Percentiles rank a stretch among this genome's conserved stretches.
Evolutionary conservation across 495 filamentous ascomycete species (phyloP).

Genomic region (Monascus purpureus): DNA sequence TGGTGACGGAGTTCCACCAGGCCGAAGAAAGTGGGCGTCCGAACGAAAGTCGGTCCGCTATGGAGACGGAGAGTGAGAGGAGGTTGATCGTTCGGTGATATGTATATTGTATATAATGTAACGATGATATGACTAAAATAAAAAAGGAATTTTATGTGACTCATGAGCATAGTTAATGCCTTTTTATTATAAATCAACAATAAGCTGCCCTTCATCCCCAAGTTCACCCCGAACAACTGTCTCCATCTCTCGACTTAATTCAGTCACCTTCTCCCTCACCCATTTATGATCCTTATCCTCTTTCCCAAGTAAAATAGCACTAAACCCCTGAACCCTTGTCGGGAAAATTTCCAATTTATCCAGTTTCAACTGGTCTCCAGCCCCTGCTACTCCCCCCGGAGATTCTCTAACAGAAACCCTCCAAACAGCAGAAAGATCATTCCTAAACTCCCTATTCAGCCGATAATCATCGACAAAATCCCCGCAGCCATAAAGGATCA

Average conservation of each 20-base stretch:
- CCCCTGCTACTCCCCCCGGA: not conserved
- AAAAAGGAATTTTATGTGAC: not conserved
- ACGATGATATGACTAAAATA: not conserved
- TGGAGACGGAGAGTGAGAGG: not conserved
- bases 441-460: slow-evolving; percentile 17
- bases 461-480: slow-evolving; percentile 34
- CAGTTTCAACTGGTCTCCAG: slow-evolving; percentile 3
- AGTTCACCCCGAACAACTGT: slow-evolving; percentile 4
- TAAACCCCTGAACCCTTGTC: slow-evolving; percentile 13
- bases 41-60: not conserved
- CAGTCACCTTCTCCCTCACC: slow-evolving; percentile 9
- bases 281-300: slow-evolving; percentile 15
- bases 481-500: slow-evolving; percentile 31
- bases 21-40: slow-evolving; percentile 6
- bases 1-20: slow-evolving; percentile 17
- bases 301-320: slow-evolving; percentile 10
- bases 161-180: not conserved
- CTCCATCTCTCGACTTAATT: slow-evolving; percentile 12
- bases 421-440: slow-evolving; percentile 30
- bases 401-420: slow-evolving; percentile 15
- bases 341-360: slow-evolving; percentile 19
- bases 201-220: slow-evolving; percentile 14
- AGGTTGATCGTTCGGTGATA: not conserved
- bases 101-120: no score
- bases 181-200: slow-evolving; percentile 11